phyloP scores from a whole-genome alignment of 2,329 filamentous ascomycete genomes.

The Clonostachys chloroleuca region DNA sequence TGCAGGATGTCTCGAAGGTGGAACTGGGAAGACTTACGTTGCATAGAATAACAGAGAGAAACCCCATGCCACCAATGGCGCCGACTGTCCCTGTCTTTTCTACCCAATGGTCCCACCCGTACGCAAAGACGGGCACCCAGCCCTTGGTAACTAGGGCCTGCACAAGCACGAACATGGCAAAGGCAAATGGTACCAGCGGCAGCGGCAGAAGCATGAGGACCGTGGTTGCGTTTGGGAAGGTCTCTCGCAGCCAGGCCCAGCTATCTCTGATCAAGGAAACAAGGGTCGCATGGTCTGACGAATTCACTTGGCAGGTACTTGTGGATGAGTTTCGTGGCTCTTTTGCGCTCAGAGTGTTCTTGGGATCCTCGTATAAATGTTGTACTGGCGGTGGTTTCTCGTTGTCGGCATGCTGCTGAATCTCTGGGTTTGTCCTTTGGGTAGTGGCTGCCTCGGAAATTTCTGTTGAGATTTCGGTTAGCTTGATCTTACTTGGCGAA shows the following conservation, averaged over 20 bases:
- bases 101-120: conserved; percentile 73
- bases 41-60: conserved; percentile 65
- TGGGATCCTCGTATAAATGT: no score
- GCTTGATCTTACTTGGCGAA: no score
- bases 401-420: no score
- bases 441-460: no score
- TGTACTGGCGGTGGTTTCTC: no score
- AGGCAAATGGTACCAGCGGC: conserved; percentile 65
- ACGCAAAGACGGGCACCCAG: conserved; percentile 69
- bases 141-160: conserved; percentile 70
- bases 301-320: no score
- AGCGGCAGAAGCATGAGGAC: conserved; percentile 64
- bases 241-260: conserved; percentile 59
- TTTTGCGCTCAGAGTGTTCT: no score
- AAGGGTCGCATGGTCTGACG: conserved; percentile 35
- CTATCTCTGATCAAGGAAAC: conserved; percentile 37
- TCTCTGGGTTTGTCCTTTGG: no score
- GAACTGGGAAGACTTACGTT: conserved; percentile 44
- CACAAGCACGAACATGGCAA: conserved; percentile 72
- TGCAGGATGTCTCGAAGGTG: not conserved
- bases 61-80: conserved; percentile 68
- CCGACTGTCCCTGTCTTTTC: conserved; percentile 64
- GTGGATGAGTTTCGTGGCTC: no score
- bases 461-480: no score
- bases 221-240: conserved; percentile 64